Percentiles rank a stretch among this genome's conserved stretches.
phyloP scores from a whole-genome alignment of 177 flowering plant species.

The Vitis hybrid region DNA sequence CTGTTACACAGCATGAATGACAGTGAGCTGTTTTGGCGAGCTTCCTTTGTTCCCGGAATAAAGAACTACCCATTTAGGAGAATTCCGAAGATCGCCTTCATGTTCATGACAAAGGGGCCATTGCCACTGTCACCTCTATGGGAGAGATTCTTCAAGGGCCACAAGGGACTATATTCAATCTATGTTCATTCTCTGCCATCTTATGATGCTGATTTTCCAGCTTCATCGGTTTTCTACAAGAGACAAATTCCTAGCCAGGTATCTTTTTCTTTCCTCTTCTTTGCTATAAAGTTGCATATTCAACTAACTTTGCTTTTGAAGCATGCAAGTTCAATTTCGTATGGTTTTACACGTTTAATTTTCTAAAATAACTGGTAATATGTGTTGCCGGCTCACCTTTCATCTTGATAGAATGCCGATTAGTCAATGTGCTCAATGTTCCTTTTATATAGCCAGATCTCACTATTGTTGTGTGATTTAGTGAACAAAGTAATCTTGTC shows the following conservation, averaged over 20 bases:
- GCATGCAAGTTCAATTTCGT: no score
- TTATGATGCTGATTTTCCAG: constrained; percentile 38
- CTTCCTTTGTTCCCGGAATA: constrained; percentile 52
- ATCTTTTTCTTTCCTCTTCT: constrained; percentile 9
- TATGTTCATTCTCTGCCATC: constrained; percentile 73
- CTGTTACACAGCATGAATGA: constrained; percentile 74
- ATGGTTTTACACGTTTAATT: no score
- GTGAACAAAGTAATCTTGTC: not conserved
- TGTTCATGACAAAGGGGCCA: constrained; percentile 83
- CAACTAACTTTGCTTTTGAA: not conserved
- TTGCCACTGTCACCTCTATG: constrained; percentile 81
- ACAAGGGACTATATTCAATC: constrained; percentile 61
- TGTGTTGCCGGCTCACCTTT: no score
- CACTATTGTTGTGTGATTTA: not conserved
- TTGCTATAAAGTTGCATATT: not conserved
- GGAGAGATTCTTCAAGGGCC: constrained; percentile 76
- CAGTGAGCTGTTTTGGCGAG: constrained; percentile 72
- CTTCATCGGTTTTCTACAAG: constrained; percentile 58
- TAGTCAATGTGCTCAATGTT: not conserved
- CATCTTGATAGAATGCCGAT: not conserved
- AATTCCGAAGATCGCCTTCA: constrained; percentile 77
- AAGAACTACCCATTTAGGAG: constrained; percentile 59
- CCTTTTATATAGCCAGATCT: not conserved
- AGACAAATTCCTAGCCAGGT: constrained; percentile 91
- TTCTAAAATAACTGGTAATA: no score